These are phyloP conservation scores for Cryptosporidium baileyi DNA, from an alignment of 169 alveolate genomes.

Conservation along the genomic window DNA sequence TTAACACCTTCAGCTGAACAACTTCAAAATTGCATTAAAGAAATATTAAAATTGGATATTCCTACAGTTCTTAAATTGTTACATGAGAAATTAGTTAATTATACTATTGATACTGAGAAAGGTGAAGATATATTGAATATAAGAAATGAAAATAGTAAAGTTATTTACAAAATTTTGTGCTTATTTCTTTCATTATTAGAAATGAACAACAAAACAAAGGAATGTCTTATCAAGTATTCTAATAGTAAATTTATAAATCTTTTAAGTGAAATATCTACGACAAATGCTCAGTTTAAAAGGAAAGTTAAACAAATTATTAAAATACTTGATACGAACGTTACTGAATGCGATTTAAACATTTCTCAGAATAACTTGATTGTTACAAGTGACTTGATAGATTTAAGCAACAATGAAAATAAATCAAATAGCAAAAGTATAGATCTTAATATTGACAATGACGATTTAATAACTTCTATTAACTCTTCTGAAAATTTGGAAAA, in stretches of 20 bases:
- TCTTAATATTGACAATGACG: too few relatives aligned
- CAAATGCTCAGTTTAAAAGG: not conserved
- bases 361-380: too few relatives aligned
- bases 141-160: not conserved
- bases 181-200: conserved; percentile 31
- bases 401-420: too few relatives aligned
- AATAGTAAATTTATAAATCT: not conserved
- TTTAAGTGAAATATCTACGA: not conserved
- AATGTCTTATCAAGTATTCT: not conserved
- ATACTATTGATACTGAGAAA: not conserved
- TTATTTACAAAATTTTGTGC: conserved; percentile 30
- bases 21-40: conserved; percentile 21
- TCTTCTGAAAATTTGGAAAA: not conserved
- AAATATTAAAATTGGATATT: conserved; percentile 25
- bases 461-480: not conserved
- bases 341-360: too few relatives aligned
- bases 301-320: conserved; percentile 15
- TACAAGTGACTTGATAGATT: too few relatives aligned
- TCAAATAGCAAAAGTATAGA: too few relatives aligned
- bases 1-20: conserved; percentile 29
- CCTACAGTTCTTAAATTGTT: conserved; percentile 17
- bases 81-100: conserved; percentile 8
- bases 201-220: conserved; percentile 8
- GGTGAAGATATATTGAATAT: not conserved
- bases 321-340: not conserved